Evolutionary conservation across 2,329 filamentous ascomycete genomes (phyloP), one percentile per base, ranked within the genome.

Genomic region (Endoconidiophora polonica): DNA sequence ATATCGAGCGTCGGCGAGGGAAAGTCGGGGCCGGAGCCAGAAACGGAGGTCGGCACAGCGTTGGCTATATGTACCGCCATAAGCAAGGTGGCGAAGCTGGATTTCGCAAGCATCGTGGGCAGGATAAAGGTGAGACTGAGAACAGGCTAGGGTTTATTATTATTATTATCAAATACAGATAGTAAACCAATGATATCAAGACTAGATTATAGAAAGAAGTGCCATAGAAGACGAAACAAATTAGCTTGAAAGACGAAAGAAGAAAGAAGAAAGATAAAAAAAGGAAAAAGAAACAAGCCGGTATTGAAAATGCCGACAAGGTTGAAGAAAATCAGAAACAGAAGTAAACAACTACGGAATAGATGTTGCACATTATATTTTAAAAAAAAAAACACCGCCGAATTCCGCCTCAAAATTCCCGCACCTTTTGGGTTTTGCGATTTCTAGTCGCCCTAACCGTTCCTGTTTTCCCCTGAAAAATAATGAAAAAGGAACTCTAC

Each of bases 31-130:
- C 12, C 26, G 26, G 26, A 6, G 12, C 6, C 26, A 10, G 26
- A 33, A 33, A 33, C 26, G 26, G 20, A 20, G 29, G 44, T 46
- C 23, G 44, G 33, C 29, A 46, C 20, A 24, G 50, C 44, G 44
- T 23, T 5, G 44, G 39, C 49, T 22, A 48, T 46, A 44, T n/a
- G 20, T 49, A 44, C 46, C n/a, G 37, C 43, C 44, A 45, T 22
- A 47, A 46, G 29, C 33, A 51, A 22, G 24, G 52, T 36, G 47
- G 48, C 29, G 5, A 41, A 38, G 36, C 40, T 41, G 36, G 46
- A 53, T 29, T 10, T 29, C 5, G 33, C 44, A 44, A 29, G 52
- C 44, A 41, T 52, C 18, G n/a, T 36, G 37, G 22, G 12, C 24
- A 26, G 22, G 20, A n/a, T n/a, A 39, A 12, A 33, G 14, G 36